Conservation (phyloP, 208 protist species). For the Herpetomonas samuelpessoai region DNA sequence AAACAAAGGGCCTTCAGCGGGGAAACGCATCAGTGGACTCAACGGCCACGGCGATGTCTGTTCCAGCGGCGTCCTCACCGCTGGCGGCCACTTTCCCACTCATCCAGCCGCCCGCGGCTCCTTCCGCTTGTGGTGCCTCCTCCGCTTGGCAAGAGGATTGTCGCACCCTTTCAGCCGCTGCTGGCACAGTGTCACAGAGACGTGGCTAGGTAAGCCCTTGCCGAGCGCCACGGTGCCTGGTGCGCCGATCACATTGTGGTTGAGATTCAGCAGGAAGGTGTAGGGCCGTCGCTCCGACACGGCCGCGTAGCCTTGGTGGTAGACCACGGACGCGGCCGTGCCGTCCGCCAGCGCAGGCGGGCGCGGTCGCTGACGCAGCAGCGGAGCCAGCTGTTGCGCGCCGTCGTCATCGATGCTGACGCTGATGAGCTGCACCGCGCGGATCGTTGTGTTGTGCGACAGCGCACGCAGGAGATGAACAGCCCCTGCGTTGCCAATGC, state of each 20-base stretch:
- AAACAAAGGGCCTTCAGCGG: too few relatives aligned
- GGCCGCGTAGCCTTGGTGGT: background rate
- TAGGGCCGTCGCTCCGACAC: too few relatives aligned
- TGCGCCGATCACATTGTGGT: conserved; percentile 79
- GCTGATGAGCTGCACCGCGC: conserved; percentile 65
- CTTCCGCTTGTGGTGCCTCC: background rate
- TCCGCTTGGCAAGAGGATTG: too few relatives aligned
- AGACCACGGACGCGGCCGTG: background rate
- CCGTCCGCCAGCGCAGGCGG: conserved; percentile 10
- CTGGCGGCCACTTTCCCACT: too few relatives aligned
- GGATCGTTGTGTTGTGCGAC: conserved; percentile 35
- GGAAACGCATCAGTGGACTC: too few relatives aligned
- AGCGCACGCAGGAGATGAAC: conserved; percentile 44
- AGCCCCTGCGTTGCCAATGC: conserved; percentile 64
- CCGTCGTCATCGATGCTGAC: conserved; percentile 67
- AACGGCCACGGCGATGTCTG: too few relatives aligned
- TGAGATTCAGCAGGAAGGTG: conserved; percentile 80
- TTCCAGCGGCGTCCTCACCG: too few relatives aligned
- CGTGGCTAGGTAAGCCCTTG: conserved; percentile 56
- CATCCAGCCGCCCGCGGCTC: too few relatives aligned
- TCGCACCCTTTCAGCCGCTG: conserved; percentile 28
- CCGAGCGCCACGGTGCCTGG: conserved; percentile 48
- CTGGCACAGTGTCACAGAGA: conserved; percentile 72
- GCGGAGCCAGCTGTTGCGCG: conserved; percentile 29
- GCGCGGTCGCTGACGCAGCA: conserved; percentile 43